Percentiles rank a stretch among this genome's conserved stretches.
These are phyloP conservation scores for Claviceps sp. DNA, from an alignment of 2,329 filamentous ascomycete species.

Conservation along the genomic window DNA sequence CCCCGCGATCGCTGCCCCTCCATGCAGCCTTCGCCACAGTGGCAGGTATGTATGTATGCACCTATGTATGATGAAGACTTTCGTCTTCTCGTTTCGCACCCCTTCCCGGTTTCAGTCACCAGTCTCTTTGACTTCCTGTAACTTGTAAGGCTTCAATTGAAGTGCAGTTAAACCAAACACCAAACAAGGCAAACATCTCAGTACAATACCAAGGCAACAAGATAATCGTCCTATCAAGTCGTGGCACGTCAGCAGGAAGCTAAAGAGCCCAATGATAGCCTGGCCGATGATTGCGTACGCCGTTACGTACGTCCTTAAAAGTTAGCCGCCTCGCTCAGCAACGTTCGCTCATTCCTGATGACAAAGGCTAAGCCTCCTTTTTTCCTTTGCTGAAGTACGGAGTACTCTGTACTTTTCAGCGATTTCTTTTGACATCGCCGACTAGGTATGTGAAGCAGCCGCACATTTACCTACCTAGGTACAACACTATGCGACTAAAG, in stretches of 20 bases:
- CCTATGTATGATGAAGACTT: no score
- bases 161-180: no score
- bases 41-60: no score
- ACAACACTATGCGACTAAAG: neutral
- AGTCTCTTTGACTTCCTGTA: no score
- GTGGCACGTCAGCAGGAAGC: neutral
- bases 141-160: no score
- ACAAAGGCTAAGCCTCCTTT: neutral
- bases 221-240: neutral
- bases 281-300: neutral
- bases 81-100: no score
- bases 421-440: neutral
- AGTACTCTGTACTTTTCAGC: neutral
- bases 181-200: neutral
- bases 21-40: neutral
- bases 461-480: neutral
- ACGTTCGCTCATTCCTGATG: conserved; percentile 1
- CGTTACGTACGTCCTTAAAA: neutral
- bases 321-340: neutral
- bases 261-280: neutral
- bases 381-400: neutral
- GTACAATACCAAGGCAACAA: neutral
- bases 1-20: conserved; percentile 3
- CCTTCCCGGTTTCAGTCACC: no score
- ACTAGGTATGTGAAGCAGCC: no score